These are phyloP conservation scores for Sugiyamaella xylanicola DNA, from an alignment of 1,139 yeast species.

Conservation along the genomic window DNA sequence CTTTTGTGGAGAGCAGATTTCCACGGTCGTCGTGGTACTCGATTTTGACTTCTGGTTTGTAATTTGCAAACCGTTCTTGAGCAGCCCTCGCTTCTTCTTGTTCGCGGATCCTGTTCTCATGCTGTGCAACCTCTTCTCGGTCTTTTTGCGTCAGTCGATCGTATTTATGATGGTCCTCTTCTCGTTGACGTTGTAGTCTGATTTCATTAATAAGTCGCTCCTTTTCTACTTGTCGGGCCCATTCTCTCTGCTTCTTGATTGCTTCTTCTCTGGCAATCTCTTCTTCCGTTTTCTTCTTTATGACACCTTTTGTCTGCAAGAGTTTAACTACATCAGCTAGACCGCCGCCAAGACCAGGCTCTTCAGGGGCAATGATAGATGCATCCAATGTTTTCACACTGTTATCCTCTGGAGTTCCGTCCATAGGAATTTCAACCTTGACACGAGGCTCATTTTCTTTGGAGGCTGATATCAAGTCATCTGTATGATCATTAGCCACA, in stretches of 20 bases:
- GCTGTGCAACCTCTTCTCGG: slow-evolving; percentile 44
- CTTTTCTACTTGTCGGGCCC: slow-evolving; percentile 33
- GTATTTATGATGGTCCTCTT: slow-evolving; percentile 35
- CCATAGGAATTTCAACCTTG: neutral
- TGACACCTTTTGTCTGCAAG: slow-evolving; percentile 51
- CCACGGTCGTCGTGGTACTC: slow-evolving; percentile 76
- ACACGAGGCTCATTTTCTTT: neutral
- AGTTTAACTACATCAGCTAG: slow-evolving; percentile 60
- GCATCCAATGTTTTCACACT: slow-evolving; percentile 11
- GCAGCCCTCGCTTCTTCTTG: slow-evolving; percentile 39
- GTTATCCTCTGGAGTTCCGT: neutral
- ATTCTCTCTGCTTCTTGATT: slow-evolving; percentile 35
- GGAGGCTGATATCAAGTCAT: neutral
- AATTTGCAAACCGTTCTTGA: slow-evolving; percentile 46
- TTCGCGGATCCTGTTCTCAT: slow-evolving; percentile 43
- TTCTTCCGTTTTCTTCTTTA: slow-evolving; percentile 37
- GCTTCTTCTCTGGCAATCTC: slow-evolving; percentile 30
- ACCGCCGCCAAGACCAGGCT: slow-evolving; percentile 51
- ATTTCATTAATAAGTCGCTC: slow-evolving; percentile 35
- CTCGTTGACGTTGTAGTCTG: slow-evolving; percentile 43
- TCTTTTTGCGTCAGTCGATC: slow-evolving; percentile 41
- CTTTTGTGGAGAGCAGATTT: slow-evolving; percentile 61
- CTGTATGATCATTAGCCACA: neutral
- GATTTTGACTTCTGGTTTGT: slow-evolving; percentile 66
- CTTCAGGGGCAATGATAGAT: slow-evolving; percentile 28